Percentiles rank a stretch among this genome's conserved stretches.
Conservation (phyloP, 768 basidiomycete genomes). For the Lactarius trivialis region DNA sequence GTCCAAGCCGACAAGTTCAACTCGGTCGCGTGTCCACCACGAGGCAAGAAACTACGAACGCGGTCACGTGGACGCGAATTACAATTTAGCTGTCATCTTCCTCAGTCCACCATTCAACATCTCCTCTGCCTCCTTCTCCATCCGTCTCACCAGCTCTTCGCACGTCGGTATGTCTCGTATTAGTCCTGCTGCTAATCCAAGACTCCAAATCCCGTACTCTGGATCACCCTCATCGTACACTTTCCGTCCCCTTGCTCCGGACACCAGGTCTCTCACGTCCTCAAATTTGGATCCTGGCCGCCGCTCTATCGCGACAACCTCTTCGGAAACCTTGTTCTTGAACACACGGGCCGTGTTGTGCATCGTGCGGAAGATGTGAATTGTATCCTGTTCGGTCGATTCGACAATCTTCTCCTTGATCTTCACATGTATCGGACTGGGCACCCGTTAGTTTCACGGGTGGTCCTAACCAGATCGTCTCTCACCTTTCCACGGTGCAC, state of each 20-base stretch:
- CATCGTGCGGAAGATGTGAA: conserved; percentile 87
- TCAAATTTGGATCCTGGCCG: conserved; percentile 83
- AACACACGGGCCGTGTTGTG: conserved; percentile 79
- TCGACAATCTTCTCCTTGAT: conserved; percentile 88
- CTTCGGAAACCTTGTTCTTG: conserved; percentile 76
- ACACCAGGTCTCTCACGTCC: conserved; percentile 71
- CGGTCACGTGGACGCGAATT: conserved; percentile 13
- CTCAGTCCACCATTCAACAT: conserved; percentile 44
- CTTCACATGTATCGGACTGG: conserved; percentile 75
- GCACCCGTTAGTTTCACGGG: neutral
- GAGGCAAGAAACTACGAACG: conserved; percentile 5
- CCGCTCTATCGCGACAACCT: conserved; percentile 80
- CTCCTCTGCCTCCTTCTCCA: conserved; percentile 72
- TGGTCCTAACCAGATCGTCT: neutral
- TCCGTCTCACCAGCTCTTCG: conserved; percentile 54
- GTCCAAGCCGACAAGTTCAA: conserved; percentile 4
- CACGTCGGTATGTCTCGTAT: conserved; percentile 85
- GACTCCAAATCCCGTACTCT: conserved; percentile 84
- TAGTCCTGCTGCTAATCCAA: conserved; percentile 57
- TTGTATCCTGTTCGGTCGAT: conserved; percentile 74
- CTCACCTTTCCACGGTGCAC: conserved; percentile 79
- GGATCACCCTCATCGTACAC: conserved; percentile 83
- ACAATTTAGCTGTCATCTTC: conserved; percentile 29
- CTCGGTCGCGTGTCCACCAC: conserved; percentile 9
- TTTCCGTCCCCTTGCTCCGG: conserved; percentile 57